Percentiles rank a stretch among this genome's conserved stretches.
phyloP scores from a whole-genome alignment of 106 monocot genomes.

The Vanilla planifolia region DNA sequence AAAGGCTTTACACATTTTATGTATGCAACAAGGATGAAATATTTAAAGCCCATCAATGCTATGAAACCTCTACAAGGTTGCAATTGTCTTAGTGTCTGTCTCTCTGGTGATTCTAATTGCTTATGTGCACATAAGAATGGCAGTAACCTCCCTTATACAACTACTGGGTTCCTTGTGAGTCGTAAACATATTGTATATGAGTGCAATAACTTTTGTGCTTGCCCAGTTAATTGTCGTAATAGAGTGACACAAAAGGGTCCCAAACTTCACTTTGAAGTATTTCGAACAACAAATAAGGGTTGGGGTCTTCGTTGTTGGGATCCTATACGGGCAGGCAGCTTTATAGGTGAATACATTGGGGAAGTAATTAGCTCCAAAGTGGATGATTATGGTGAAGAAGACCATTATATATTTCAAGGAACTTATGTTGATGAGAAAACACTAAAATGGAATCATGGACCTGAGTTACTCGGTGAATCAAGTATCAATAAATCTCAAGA shows the following conservation, averaged over 20 bases:
- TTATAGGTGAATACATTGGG: slow-evolving; percentile 70
- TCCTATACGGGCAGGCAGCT: slow-evolving; percentile 60
- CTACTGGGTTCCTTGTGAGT: slow-evolving; percentile 47
- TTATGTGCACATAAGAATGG: slow-evolving; percentile 49
- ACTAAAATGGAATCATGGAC: slow-evolving; percentile 65
- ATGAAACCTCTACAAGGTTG: slow-evolving; percentile 38
- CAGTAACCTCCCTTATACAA: slow-evolving; percentile 57
- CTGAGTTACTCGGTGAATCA: slow-evolving; percentile 65
- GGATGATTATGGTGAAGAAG: slow-evolving; percentile 37
- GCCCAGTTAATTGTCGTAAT: slow-evolving; percentile 49
- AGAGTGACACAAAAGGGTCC: slow-evolving; percentile 50
- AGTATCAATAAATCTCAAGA: slow-evolving; percentile 22
- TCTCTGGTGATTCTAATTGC: slow-evolving; percentile 50
- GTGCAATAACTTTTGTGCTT: slow-evolving; percentile 46
- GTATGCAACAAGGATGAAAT: slow-evolving; percentile 34
- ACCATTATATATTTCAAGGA: slow-evolving; percentile 55
- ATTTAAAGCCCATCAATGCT: slow-evolving; percentile 10
- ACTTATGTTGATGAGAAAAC: slow-evolving; percentile 29
- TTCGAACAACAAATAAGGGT: slow-evolving; percentile 52
- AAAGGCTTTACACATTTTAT: slow-evolving; percentile 43
- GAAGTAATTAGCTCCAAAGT: slow-evolving; percentile 36
- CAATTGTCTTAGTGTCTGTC: slow-evolving; percentile 43
- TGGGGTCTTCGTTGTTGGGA: slow-evolving; percentile 86
- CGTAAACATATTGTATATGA: slow-evolving; percentile 63
- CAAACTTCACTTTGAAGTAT: slow-evolving; percentile 71